Evolutionary conservation across 257 asterid genomes (phyloP).

Genomic region (Salvia rosmarinus): DNA sequence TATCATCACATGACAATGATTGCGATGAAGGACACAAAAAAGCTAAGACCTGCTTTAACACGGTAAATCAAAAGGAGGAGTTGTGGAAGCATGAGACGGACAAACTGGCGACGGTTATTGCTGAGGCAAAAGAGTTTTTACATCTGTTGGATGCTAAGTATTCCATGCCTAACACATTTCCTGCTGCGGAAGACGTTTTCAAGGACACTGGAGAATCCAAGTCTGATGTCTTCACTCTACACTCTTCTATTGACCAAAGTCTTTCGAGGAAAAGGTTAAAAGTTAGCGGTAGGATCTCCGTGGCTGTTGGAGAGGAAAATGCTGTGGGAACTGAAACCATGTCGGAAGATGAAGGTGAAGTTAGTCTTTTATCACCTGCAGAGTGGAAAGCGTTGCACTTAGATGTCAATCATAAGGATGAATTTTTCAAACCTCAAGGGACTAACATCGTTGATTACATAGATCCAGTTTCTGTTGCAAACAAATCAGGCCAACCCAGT

Average conservation of each 20-base stretch:
- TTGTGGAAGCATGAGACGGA: constrained; percentile 21
- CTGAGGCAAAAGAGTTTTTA: constrained; percentile 36
- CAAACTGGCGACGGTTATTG: constrained; percentile 9
- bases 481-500: not conserved
- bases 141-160: not conserved
- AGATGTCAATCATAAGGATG: not conserved
- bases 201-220: not conserved
- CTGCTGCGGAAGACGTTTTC: not conserved
- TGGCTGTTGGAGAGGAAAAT: constrained; percentile 1
- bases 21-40: not conserved
- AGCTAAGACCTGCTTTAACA: not conserved
- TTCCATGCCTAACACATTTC: not conserved
- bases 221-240: not conserved
- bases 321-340: not conserved
- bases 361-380: constrained; percentile 7
- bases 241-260: not conserved
- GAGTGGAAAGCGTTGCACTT: constrained; percentile 23
- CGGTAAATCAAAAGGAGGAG: not conserved
- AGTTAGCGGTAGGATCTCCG: not conserved
- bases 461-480: not conserved
- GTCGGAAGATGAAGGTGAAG: constrained; percentile 24
- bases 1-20: not conserved
- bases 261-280: constrained; percentile 8
- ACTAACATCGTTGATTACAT: not conserved
- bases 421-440: not conserved